phyloP scores from a whole-genome alignment of 164 flowering plant genomes.

The Santalum album region DNA sequence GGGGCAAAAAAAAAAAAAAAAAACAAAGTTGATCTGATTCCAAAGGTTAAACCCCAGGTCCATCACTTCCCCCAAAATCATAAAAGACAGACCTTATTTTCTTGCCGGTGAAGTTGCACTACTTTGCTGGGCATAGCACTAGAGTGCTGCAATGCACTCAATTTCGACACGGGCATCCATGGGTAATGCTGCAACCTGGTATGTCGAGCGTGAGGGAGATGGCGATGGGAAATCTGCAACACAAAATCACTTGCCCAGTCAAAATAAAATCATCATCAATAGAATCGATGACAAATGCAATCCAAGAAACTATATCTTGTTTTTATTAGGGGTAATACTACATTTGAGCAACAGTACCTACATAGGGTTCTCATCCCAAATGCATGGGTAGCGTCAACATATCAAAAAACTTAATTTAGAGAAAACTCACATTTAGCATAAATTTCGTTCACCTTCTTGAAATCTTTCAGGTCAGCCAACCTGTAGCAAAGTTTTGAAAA shows the following conservation, averaged over 20 bases:
- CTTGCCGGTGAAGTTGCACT: background rate
- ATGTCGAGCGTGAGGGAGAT: conserved; percentile 86
- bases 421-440: conserved; percentile 86
- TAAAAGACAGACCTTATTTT: too few species aligned
- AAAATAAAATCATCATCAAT: background rate
- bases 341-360: too few species aligned
- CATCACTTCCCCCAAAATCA: too few species aligned
- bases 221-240: conserved; percentile 73
- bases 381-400: too few species aligned
- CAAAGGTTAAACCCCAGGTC: too few species aligned
- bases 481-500: conserved; percentile 27
- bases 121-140: background rate
- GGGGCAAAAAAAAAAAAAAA: too few species aligned
- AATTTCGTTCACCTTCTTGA: conserved; percentile 91
- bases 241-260: conserved; percentile 3
- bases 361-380: too few species aligned
- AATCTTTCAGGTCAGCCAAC: conserved; percentile 96
- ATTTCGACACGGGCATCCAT: conserved; percentile 84
- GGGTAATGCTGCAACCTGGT: conserved; percentile 85
- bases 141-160: conserved; percentile 84
- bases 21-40: too few species aligned
- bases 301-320: too few species aligned
- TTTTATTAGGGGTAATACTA: too few species aligned
- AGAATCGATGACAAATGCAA: background rate
- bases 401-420: background rate